Conservation (phyloP, 2,329 filamentous ascomycete species). For the Aschersonia sp. region DNA sequence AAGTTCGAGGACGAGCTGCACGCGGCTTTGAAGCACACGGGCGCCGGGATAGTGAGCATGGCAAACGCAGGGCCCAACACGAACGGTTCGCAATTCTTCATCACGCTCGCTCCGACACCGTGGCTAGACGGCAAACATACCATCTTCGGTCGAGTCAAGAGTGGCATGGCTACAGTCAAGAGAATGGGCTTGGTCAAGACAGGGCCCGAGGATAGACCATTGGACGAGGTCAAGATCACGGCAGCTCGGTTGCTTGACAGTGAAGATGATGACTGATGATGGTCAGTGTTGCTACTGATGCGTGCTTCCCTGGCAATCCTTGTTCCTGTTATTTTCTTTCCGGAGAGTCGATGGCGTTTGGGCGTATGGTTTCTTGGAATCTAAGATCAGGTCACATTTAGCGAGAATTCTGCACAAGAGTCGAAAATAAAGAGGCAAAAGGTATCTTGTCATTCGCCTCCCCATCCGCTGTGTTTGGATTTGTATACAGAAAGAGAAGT, state of each 20-base stretch:
- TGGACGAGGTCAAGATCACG: conserved; percentile 70
- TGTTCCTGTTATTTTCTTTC: too few relatives aligned
- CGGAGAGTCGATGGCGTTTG: too few relatives aligned
- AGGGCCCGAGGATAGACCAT: conserved; percentile 62
- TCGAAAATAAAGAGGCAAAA: not conserved
- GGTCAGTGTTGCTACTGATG: too few relatives aligned
- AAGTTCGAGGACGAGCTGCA: conserved; percentile 90
- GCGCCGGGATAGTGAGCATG: conserved; percentile 90
- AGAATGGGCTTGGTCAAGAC: conserved; percentile 82
- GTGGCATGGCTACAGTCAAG: conserved; percentile 69
- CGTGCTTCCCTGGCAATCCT: too few relatives aligned
- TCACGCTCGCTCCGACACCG: conserved; percentile 84
- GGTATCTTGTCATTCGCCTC: not conserved
- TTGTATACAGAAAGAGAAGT: too few relatives aligned
- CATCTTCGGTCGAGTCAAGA: conserved; percentile 84
- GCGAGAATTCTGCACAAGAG: not conserved
- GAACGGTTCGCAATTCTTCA: conserved; percentile 91
- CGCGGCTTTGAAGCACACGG: conserved; percentile 69
- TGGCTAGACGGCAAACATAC: conserved; percentile 97
- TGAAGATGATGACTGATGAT: conserved; percentile 14
- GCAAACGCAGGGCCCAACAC: conserved; percentile 88
- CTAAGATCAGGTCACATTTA: not conserved
- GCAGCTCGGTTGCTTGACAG: conserved; percentile 53
- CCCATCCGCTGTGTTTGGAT: too few relatives aligned
- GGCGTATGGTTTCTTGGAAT: too few relatives aligned